Evolutionary conservation across 768 basidiomycete species (phyloP), one percentile per base, ranked within the genome.

Genomic region (Agaricus sinodeliciosus): DNA sequence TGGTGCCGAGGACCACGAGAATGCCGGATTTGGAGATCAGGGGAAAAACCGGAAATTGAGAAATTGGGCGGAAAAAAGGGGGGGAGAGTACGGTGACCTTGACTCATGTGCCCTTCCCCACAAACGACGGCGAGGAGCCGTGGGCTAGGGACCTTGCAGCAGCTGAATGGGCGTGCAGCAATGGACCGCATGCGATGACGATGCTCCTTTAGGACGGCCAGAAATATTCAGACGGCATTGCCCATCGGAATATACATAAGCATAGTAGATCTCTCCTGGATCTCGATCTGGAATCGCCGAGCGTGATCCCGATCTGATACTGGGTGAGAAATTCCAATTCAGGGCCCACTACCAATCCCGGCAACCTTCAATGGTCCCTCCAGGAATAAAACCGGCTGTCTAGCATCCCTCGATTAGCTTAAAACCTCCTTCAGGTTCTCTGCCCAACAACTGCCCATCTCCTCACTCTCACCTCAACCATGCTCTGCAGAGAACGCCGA

Each of bases 401-500:
- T 34, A 63, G 60, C 61, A 63, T 61, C 48, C 39, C 39, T 56
- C 54, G 55, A 60, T 62, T 63, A 59, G 31, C 58, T 51, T 44
- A 58, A 51, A 62, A 49, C 57, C 48, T 56, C 60, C 55, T 51
- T 39, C 48, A 39, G 50, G 39, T 53, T 45, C 55, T 31, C 36
- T 49, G 41, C 49, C 45, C 50, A 39, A 48, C 48, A 55, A 63
- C 61, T 59, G 59, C 57, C 58, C 22, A 22, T 3, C 48, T 56
- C n/a, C 55, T 51, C 48, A 54, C 59, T 49, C 48, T 51, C 50
- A 50, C 18, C 53, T 55, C 54, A 53, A 54, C 59, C 56, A 70
- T 70, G 62, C 65, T 70, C 50, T 74, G 71, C 65, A 65, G 75
- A 67, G 76, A 78, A 66, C 69, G 76, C 56, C 66, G 76, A 61